These are phyloP conservation scores for Euphrasia confusa DNA, from an alignment of 257 asterid species.

Conservation along the genomic window DNA sequence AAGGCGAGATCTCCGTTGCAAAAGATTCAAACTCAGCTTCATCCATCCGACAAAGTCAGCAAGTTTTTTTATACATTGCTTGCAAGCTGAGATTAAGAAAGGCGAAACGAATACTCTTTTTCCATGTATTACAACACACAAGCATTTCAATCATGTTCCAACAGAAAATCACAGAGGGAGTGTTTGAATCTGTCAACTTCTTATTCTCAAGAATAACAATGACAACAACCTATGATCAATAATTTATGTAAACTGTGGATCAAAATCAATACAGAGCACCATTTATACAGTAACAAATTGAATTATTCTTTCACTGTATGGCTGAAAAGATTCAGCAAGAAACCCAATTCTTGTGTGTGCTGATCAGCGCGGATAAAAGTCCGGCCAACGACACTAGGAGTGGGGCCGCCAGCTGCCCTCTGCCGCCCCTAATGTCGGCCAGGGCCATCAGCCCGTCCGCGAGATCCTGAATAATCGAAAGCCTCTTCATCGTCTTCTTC, in stretches of 20 bases:
- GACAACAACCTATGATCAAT: too few species aligned
- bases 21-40: too few species aligned
- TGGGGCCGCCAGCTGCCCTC: slow-evolving; percentile 44
- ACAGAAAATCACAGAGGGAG: too few species aligned
- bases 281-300: neutral
- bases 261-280: neutral
- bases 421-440: slow-evolving; percentile 78
- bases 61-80: too few species aligned
- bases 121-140: too few species aligned
- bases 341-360: slow-evolving; percentile 7
- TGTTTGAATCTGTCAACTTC: too few species aligned
- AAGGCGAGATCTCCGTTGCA: too few species aligned
- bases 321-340: neutral
- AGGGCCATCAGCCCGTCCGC: slow-evolving; percentile 88
- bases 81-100: too few species aligned
- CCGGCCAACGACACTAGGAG: slow-evolving; percentile 7
- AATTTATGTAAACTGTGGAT: neutral
- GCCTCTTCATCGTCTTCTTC: slow-evolving; percentile 79
- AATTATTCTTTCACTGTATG: neutral
- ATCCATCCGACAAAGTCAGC: too few species aligned
- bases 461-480: slow-evolving; percentile 73
- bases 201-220: too few species aligned
- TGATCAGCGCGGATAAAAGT: neutral
- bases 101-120: too few species aligned
- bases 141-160: too few species aligned